A percentile compares a stretch with the other conserved stretches of the same genome.
Evolutionary conservation across 192 early-diverging fungal species (phyloP).

Genomic region (Spinellus fusiger): DNA sequence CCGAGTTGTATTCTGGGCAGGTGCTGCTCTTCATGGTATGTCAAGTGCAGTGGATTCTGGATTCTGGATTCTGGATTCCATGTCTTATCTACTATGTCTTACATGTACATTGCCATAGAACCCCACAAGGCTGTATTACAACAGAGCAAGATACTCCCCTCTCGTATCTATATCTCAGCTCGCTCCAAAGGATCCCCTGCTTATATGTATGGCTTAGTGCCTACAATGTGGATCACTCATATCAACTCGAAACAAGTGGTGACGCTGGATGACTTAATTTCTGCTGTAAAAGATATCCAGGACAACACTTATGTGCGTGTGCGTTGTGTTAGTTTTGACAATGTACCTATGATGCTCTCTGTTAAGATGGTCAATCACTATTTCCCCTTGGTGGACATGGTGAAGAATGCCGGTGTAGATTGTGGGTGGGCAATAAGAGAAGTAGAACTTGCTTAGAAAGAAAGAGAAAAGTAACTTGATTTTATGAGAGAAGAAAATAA

Average conservation of each 20-base stretch:
- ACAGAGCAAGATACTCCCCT: slow-evolving; percentile 58
- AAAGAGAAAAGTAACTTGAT: neutral
- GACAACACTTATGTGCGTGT: slow-evolving; percentile 69
- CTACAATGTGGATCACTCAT: slow-evolving; percentile 73
- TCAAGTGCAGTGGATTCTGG: slow-evolving; percentile 24
- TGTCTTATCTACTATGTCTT: slow-evolving; percentile 47
- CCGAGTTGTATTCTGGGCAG: slow-evolving; percentile 81
- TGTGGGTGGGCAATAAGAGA: slow-evolving; percentile 34
- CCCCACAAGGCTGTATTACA: slow-evolving; percentile 65
- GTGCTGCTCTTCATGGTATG: slow-evolving; percentile 64
- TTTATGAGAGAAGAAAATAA: neutral
- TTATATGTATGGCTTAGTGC: slow-evolving; percentile 54
- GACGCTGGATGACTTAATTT: slow-evolving; percentile 58
- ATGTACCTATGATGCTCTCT: slow-evolving; percentile 64
- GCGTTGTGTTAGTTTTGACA: slow-evolving; percentile 72
- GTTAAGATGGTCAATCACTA: slow-evolving; percentile 70
- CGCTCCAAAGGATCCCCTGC: slow-evolving; percentile 56
- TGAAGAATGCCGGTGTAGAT: slow-evolving; percentile 23
- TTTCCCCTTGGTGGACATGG: slow-evolving; percentile 34
- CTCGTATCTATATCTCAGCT: slow-evolving; percentile 56
- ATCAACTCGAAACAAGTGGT: slow-evolving; percentile 53
- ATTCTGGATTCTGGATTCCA: too few species aligned
- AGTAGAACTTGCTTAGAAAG: neutral
- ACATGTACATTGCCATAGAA: slow-evolving; percentile 33
- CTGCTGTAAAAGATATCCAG: slow-evolving; percentile 43